phyloP scores from a whole-genome alignment of 1,284 basidiomycete species.

The Wallemia mellicola region DNA sequence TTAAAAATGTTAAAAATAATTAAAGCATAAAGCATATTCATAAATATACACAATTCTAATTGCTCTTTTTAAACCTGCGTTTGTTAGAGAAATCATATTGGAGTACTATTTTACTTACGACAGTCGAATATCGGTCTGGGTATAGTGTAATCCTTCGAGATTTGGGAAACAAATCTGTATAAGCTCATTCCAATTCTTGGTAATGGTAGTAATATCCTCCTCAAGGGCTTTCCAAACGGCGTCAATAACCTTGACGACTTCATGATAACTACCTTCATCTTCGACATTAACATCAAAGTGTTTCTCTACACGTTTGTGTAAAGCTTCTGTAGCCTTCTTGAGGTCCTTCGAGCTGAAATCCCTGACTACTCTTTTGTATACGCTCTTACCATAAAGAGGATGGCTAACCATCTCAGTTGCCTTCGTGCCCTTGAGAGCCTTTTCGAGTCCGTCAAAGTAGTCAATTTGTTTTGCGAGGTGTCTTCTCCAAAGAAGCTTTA shows the following conservation, averaged over 20 bases:
- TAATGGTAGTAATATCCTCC: slow-evolving; percentile 40
- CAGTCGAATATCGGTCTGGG: not conserved
- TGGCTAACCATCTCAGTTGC: slow-evolving; percentile 51
- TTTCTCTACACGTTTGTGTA: slow-evolving; percentile 79
- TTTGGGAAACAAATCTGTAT: slow-evolving; percentile 49
- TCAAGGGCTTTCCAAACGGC: slow-evolving; percentile 70
- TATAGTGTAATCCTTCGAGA: slow-evolving; percentile 1
- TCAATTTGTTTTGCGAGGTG: slow-evolving; percentile 72
- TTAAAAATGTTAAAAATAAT: too few relatives aligned
- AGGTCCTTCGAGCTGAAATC: slow-evolving; percentile 68
- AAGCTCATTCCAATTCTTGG: slow-evolving; percentile 31
- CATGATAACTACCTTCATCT: slow-evolving; percentile 1
- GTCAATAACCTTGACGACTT: slow-evolving; percentile 33
- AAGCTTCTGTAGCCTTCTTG: slow-evolving; percentile 36
- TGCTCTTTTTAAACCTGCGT: not conserved
- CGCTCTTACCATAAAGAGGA: slow-evolving; percentile 39
- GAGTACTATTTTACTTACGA: too few relatives aligned
- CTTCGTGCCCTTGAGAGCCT: slow-evolving; percentile 46
- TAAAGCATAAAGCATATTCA: too few relatives aligned
- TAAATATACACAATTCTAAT: not conserved
- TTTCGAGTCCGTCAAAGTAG: slow-evolving; percentile 74
- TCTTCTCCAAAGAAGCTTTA: slow-evolving; percentile 56
- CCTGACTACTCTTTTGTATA: slow-evolving; percentile 55
- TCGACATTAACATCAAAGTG: slow-evolving; percentile 46
- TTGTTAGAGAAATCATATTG: too few relatives aligned